Base-by-base conservation (phyloP, 2,329 filamentous ascomycete genomes). In the Calonectria naviculata region DNA sequence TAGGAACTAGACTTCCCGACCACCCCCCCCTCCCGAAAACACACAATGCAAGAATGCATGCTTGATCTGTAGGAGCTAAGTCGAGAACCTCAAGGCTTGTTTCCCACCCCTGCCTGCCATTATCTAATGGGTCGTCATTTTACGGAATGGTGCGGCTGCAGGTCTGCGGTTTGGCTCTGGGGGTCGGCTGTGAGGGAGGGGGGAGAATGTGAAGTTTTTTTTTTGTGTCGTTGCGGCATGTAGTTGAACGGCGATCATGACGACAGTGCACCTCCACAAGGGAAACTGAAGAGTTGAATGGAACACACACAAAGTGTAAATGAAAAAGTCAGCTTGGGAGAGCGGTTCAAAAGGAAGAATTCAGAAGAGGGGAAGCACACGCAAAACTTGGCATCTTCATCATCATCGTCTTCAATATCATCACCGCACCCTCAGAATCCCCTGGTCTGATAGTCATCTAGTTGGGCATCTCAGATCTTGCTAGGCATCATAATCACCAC, bases 231-330 rank as follows among this genome's bases (percentile, higher is more conserved):
- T 70, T 65, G 28, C 42, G 31, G 34, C 21, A 54, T 62, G 60
- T 42, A 52, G 28, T 69, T 36, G 36, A 65, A 58, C 38, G 54
- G 61, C 75, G 75, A 78, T 78, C 76, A 76, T 78, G 76, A 78
- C 76, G 73, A 76, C 73, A 78, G 54, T 54, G 49, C 65, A 24
- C 54, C 68, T 54, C 60, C 34, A 49, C 56, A 26, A 70, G 36
- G 67, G 38, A 38, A 72, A 54, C 44, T n/a, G 71, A 28, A 36
- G 28, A 41, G 61, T 46, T 41, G 62, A 46, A 61, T 28, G 46
- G 68, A 34, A 54, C 17, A 49, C 26, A 47, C 46, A 47, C n/a
- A 60, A 56, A 54, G 52, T n/a, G 41, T 15, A 19, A 49, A 62
- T 26, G 28, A 46, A 47, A 66, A 60, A 34, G 61, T 38, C 46